phyloP scores from a whole-genome alignment of 352 stramenopile species.

The Thalassiosira ordinaria region DNA sequence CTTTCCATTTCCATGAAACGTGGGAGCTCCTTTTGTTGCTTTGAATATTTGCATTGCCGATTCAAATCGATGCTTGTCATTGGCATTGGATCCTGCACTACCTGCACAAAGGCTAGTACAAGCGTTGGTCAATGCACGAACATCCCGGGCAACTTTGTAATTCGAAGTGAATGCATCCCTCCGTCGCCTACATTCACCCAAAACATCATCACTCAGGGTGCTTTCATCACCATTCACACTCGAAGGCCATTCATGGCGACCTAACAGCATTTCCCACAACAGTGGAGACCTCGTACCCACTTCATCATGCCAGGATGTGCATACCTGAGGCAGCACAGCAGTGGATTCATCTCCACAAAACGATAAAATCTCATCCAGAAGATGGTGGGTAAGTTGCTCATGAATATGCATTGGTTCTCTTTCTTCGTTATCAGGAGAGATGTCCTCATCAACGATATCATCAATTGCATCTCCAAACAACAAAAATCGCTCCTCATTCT shows the following conservation, averaged over 20 bases:
- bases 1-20: constrained; percentile 6
- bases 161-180: constrained; percentile 62
- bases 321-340: constrained; percentile 43
- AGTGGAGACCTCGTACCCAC: constrained; percentile 64
- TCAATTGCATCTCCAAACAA: constrained; percentile 30
- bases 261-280: constrained; percentile 68
- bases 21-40: constrained; percentile 24
- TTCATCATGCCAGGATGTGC: constrained; percentile 63
- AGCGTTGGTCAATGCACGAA: constrained; percentile 48
- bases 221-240: constrained; percentile 1
- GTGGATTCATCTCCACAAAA: constrained; percentile 35
- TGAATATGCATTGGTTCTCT: constrained; percentile 19
- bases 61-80: constrained; percentile 24
- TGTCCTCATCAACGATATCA: constrained; percentile 17
- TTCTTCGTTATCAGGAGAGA: background rate
- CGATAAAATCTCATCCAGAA: constrained; percentile 47
- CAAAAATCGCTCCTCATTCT: constrained; percentile 30
- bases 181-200: constrained; percentile 1
- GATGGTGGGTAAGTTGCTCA: constrained; percentile 43
- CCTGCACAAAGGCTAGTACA: constrained; percentile 13
- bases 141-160: constrained; percentile 64
- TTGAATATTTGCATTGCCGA: constrained; percentile 46
- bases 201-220: background rate
- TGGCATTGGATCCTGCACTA: background rate
- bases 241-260: constrained; percentile 59